Evolutionary conservation across 306 rosid genomes (phyloP).

Genomic region (Dalbergia cultrata): DNA sequence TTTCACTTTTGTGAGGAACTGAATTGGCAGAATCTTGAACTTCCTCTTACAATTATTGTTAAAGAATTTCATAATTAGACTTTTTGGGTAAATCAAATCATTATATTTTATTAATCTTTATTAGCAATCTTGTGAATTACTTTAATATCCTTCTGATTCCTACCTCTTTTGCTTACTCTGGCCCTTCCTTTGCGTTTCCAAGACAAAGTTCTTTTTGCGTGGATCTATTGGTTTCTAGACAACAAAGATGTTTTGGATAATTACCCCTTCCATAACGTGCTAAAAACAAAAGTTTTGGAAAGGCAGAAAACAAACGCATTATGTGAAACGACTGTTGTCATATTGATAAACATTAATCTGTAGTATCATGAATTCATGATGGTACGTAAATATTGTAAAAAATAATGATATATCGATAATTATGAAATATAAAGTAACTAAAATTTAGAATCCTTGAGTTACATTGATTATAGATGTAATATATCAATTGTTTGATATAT

Average conservation of each 20-base stretch:
- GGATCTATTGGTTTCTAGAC: slow-evolving; percentile 35
- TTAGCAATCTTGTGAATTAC: neutral
- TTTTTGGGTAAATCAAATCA: slow-evolving; percentile 7
- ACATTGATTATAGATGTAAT: neutral
- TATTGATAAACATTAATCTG: slow-evolving; percentile 7
- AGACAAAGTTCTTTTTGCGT: slow-evolving; percentile 42
- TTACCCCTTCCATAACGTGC: slow-evolving; percentile 41
- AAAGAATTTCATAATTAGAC: neutral
- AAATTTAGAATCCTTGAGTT: neutral
- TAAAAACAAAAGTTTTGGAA: slow-evolving; percentile 53
- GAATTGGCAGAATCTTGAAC: neutral
- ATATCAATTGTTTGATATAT: neutral
- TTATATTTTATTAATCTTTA: neutral
- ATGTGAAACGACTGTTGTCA: slow-evolving; percentile 44
- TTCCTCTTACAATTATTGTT: neutral
- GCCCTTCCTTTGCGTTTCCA: neutral
- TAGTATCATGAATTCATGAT: neutral
- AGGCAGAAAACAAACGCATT: slow-evolving; percentile 49
- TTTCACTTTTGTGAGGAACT: slow-evolving; percentile 1
- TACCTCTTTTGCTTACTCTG: neutral
- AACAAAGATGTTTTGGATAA: slow-evolving; percentile 35
- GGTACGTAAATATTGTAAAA: neutral
- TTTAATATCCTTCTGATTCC: neutral
- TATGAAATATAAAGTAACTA: neutral
- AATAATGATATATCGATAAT: neutral